Conservation (phyloP, 139 green algal genomes). For the Eudorina sp. region DNA sequence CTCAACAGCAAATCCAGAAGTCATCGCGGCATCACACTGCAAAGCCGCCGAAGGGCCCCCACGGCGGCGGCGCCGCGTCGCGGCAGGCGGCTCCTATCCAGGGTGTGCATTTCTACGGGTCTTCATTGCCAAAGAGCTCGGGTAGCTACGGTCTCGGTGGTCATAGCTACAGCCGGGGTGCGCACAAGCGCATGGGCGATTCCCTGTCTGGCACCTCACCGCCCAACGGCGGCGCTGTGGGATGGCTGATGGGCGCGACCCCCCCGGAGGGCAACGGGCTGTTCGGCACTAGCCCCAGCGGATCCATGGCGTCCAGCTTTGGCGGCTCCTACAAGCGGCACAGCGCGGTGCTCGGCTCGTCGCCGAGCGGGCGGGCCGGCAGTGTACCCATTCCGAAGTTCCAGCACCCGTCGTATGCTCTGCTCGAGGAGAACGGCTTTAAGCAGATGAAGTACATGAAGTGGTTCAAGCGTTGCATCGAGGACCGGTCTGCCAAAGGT, state of each 20-base stretch:
- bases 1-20: constrained; percentile 27
- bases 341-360: constrained; percentile 42
- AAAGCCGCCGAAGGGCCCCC: constrained; percentile 45
- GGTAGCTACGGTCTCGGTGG: not conserved
- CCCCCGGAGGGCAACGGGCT: constrained; percentile 68
- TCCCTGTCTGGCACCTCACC: constrained; percentile 32
- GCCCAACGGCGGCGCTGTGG: constrained; percentile 63
- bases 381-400: constrained; percentile 81
- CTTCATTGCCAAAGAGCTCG: constrained; percentile 53
- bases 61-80: not conserved
- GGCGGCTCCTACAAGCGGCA: constrained; percentile 32
- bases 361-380: constrained; percentile 33
- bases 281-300: constrained; percentile 60
- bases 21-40: constrained; percentile 20
- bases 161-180: constrained; percentile 20
- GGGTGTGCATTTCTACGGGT: constrained; percentile 59
- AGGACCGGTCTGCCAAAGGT: constrained; percentile 85
- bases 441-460: constrained; percentile 90
- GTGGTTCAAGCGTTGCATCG: constrained; percentile 91
- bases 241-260: constrained; percentile 87
- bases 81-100: not conserved
- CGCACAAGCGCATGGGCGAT: constrained; percentile 24
- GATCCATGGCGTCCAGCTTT: constrained; percentile 43
- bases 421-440: constrained; percentile 96
- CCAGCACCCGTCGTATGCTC: constrained; percentile 91